phyloP scores from a whole-genome alignment of 2,329 filamentous ascomycete genomes.

The Fusarium algeriense region DNA sequence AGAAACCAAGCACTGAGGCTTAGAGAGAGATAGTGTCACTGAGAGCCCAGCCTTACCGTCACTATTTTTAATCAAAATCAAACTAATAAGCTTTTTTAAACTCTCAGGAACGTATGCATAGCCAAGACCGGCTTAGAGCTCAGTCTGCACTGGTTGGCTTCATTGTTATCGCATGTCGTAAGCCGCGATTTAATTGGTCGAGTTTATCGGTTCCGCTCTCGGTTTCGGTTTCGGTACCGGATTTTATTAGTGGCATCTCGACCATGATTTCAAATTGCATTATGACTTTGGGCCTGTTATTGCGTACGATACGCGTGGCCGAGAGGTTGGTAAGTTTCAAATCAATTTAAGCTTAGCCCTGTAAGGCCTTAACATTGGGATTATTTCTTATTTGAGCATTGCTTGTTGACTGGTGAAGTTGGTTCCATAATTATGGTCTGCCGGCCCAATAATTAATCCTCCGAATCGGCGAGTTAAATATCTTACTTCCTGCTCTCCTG shows the following conservation, averaged over 20 bases:
- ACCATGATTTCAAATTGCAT: background rate
- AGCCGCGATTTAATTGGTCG: background rate
- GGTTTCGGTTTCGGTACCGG: slow-evolving; percentile 12
- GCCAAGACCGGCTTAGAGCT: background rate
- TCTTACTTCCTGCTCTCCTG: background rate
- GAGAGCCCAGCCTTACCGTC: background rate
- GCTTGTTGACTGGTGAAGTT: background rate
- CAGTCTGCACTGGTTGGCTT: background rate
- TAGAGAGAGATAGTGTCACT: background rate
- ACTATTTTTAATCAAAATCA: background rate
- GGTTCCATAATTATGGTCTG: background rate
- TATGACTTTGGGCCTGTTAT: background rate
- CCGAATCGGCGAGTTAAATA: background rate
- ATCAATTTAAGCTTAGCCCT: background rate
- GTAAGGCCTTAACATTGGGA: background rate
- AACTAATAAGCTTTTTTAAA: background rate
- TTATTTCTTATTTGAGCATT: accelerated
- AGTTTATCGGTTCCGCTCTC: background rate
- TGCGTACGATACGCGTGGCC: background rate
- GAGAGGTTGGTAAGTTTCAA: background rate
- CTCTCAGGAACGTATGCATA: background rate
- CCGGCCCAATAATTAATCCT: background rate
- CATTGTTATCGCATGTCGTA: background rate
- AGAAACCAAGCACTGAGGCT: slow-evolving; percentile 14
- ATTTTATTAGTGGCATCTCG: background rate